These are phyloP conservation scores for Colletotrichum gloeosporioides DNA, from an alignment of 2,329 filamentous ascomycete species.

Conservation along the genomic window DNA sequence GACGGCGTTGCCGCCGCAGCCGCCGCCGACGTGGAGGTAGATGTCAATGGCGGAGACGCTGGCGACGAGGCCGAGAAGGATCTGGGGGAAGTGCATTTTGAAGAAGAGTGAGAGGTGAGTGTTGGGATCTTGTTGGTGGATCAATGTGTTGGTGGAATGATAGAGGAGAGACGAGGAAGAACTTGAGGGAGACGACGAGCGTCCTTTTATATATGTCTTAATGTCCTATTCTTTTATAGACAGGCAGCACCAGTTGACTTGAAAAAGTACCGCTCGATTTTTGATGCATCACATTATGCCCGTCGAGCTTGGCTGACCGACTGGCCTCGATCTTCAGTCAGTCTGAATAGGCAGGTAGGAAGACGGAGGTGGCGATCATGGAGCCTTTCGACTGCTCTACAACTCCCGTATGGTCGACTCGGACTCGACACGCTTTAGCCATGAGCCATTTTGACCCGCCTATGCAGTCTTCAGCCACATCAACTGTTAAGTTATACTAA, in stretches of 20 bases:
- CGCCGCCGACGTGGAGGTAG: neutral
- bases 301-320: neutral
- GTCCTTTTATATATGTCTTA: neutral
- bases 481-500: too few relatives aligned
- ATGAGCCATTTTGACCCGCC: neutral
- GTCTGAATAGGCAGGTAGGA: neutral
- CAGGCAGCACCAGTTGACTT: too few relatives aligned
- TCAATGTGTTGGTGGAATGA: neutral
- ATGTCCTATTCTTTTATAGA: neutral
- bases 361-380: neutral
- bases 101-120: neutral
- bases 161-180: neutral
- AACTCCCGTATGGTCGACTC: neutral
- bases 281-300: neutral
- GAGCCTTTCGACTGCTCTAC: neutral
- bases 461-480: neutral
- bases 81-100: neutral
- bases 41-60: neutral
- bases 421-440: neutral
- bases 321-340: neutral
- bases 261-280: neutral
- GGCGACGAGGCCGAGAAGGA: neutral
- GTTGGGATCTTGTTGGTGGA: neutral
- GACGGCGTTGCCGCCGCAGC: neutral
- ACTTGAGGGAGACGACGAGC: neutral